These are phyloP conservation scores for Nelumbo lutea DNA, from an alignment of 164 flowering plant species.

Conservation along the genomic window DNA sequence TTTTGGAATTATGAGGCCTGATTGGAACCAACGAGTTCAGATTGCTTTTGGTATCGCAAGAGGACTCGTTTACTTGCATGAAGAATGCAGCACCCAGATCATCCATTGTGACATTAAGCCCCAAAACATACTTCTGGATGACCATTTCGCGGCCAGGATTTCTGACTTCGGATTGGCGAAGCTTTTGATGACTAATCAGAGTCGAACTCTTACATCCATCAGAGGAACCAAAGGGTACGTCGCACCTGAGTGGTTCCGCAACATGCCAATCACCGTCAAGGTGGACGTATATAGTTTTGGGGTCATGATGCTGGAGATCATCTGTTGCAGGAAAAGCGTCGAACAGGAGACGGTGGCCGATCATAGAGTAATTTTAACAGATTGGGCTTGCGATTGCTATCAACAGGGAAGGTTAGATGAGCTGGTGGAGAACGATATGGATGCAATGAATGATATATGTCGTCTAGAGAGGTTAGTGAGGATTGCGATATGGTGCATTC, in stretches of 20 bases:
- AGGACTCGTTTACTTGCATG: no score
- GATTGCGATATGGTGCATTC: no score
- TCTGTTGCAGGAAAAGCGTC: background rate
- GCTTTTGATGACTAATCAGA: background rate
- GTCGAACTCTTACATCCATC: background rate
- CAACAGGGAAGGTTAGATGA: no score
- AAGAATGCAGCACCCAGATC: background rate
- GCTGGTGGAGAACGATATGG: no score
- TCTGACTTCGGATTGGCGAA: background rate
- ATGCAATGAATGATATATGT: no score
- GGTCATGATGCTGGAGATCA: background rate
- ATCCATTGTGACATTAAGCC: background rate
- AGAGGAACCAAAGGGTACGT: background rate
- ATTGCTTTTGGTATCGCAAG: no score
- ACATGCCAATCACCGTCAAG: background rate
- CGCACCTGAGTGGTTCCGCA: background rate
- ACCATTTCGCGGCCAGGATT: background rate
- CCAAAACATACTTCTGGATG: background rate
- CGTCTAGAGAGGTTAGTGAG: no score
- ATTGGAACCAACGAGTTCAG: no score
- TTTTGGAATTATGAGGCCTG: no score
- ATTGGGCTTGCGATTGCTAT: background rate
- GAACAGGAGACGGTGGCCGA: background rate
- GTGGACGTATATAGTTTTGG: background rate
- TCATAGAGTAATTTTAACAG: background rate